Percentiles rank a stretch among this genome's conserved stretches.
Evolutionary conservation across 495 filamentous ascomycete species (phyloP).

Genomic region (Baudoinia panamericana): DNA sequence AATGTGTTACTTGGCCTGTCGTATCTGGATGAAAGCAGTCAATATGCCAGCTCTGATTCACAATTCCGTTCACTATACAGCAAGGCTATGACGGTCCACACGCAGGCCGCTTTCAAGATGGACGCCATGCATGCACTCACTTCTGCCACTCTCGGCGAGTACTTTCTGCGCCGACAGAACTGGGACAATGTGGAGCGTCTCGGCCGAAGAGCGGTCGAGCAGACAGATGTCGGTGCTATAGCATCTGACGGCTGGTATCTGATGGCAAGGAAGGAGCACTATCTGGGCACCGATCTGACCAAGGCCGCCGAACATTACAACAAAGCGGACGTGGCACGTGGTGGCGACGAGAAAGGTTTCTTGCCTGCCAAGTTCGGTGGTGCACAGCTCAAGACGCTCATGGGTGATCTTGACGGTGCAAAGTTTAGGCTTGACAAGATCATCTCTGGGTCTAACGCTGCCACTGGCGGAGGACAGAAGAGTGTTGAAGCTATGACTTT

Average conservation of each 20-base stretch:
- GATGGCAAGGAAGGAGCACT: conserved; percentile 79
- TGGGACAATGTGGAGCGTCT: conserved; percentile 69
- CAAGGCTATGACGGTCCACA: conserved; percentile 86
- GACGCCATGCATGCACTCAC: conserved; percentile 86
- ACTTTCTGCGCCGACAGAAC: conserved; percentile 68
- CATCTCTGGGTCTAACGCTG: conserved; percentile 47
- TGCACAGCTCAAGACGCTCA: conserved; percentile 74
- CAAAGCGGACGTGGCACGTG: conserved; percentile 76
- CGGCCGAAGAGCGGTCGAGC: conserved; percentile 84
- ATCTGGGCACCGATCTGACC: conserved; percentile 43
- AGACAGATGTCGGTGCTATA: conserved; percentile 87
- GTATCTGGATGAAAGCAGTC: conserved; percentile 69
- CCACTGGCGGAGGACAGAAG: conserved; percentile 31
- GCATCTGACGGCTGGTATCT: conserved; percentile 96
- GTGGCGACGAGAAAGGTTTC: conserved; percentile 75
- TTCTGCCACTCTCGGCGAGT: conserved; percentile 75
- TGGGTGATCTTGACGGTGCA: conserved; percentile 74
- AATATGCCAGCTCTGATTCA: conserved; percentile 60
- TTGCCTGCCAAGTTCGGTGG: conserved; percentile 85
- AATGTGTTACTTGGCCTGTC: conserved; percentile 82
- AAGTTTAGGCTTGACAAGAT: conserved; percentile 92
- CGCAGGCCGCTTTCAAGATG: conserved; percentile 85
- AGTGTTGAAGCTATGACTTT: conserved; percentile 85
- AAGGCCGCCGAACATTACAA: conserved; percentile 71
- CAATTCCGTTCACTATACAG: conserved; percentile 73